A percentile compares a stretch with the other conserved stretches of the same genome.
Evolutionary conservation across 768 basidiomycete species (phyloP).

Genomic region (Clavaria fumosa): DNA sequence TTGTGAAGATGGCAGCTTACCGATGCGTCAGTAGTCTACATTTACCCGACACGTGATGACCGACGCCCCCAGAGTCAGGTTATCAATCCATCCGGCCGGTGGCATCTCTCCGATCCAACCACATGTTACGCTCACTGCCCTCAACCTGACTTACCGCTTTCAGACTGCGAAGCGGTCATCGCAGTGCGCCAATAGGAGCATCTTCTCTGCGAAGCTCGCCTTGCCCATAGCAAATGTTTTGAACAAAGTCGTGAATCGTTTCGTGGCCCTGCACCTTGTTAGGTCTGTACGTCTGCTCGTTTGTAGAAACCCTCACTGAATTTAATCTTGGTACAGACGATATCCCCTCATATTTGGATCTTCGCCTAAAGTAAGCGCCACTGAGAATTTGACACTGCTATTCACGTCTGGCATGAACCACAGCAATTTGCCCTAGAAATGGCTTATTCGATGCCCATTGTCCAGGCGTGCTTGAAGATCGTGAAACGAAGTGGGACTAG

Average conservation of each 20-base stretch:
- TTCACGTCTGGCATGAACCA: too few species aligned
- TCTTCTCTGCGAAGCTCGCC: conserved; percentile 40
- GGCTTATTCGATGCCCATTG: conserved; percentile 31
- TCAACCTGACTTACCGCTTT: too few species aligned
- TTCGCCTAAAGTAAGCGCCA: conserved; percentile 52
- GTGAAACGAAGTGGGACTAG: conserved; percentile 35
- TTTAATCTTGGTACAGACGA: conserved; percentile 27
- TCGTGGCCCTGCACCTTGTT: conserved; percentile 42
- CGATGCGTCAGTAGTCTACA: too few species aligned
- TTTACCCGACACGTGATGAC: too few species aligned
- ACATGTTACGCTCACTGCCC: too few species aligned
- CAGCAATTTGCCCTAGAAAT: conserved; percentile 42
- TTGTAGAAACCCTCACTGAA: conserved; percentile 7
- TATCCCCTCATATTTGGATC: conserved; percentile 68
- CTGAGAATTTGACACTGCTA: too few species aligned
- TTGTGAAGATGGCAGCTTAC: too few species aligned
- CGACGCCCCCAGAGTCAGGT: too few species aligned
- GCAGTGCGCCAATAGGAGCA: too few species aligned
- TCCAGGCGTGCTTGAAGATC: conserved; percentile 34
- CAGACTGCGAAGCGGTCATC: too few species aligned
- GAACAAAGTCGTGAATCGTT: conserved; percentile 35
- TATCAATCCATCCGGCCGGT: too few species aligned
- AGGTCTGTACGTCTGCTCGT: conserved; percentile 25
- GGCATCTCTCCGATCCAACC: neutral
- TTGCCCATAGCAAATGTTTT: conserved; percentile 39